Evolutionary conservation across 73 alveolate species (phyloP).

Genomic region (Uronychia setigera): DNA sequence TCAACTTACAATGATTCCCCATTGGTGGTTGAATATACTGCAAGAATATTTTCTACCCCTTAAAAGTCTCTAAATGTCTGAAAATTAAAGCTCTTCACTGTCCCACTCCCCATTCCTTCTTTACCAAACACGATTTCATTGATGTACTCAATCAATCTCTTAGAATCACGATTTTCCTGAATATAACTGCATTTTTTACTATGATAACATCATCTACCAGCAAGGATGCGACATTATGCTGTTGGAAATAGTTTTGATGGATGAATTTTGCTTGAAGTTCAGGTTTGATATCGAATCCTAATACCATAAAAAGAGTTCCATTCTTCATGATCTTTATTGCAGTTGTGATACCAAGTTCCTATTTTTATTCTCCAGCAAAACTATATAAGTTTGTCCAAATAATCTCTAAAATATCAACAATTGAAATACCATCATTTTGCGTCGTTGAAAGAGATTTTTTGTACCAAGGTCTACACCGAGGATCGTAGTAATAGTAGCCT

Average conservation of each 20-base stretch:
- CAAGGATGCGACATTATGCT: not conserved
- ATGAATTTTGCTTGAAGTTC: not conserved
- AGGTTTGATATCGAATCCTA: not conserved
- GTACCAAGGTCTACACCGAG: not conserved
- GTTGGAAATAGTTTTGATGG: not conserved
- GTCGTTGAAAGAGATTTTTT: not conserved
- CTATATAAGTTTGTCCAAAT: not conserved
- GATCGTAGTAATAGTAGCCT: not conserved
- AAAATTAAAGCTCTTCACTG: not conserved
- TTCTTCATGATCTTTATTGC: not conserved
- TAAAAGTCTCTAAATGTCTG: not conserved
- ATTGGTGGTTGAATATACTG: not conserved
- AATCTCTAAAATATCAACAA: not conserved
- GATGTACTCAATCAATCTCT: not conserved
- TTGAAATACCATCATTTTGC: not conserved
- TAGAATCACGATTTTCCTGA: not conserved
- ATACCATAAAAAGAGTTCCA: not conserved
- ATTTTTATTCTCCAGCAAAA: not conserved
- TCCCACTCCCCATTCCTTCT: not conserved
- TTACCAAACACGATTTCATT: not conserved
- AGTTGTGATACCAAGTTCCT: not conserved
- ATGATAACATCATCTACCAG: not conserved
- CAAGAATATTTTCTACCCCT: not conserved
- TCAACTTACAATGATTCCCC: not conserved
- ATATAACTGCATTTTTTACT: not conserved